phyloP scores from a whole-genome alignment of 768 basidiomycete genomes.

The Serendipita sp. region DNA sequence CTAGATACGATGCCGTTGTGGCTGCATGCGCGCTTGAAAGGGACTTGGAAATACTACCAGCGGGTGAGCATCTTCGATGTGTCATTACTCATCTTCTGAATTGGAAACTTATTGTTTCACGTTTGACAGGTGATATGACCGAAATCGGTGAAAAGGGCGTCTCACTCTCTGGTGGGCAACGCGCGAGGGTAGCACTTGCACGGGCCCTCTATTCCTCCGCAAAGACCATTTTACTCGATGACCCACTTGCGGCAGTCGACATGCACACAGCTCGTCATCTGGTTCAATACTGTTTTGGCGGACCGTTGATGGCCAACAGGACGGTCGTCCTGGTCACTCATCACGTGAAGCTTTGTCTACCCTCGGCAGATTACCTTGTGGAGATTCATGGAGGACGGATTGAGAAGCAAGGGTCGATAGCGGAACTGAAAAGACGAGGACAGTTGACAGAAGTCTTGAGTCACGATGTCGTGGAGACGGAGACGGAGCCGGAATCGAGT shows the following conservation, averaged over 20 bases:
- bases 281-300: constrained; percentile 44
- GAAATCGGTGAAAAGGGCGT: constrained; percentile 76
- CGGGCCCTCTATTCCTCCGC: constrained; percentile 64
- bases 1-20: constrained; percentile 50
- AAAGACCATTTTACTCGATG: constrained; percentile 44
- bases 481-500: constrained; percentile 12
- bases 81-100: background rate
- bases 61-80: constrained; percentile 34
- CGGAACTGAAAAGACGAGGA: constrained; percentile 30
- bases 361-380: constrained; percentile 50
- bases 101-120: no score
- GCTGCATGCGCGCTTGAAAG: constrained; percentile 59
- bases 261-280: constrained; percentile 65
- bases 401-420: constrained; percentile 33
- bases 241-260: constrained; percentile 64
- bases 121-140: constrained; percentile 13
- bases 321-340: constrained; percentile 78
- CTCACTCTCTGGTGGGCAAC: constrained; percentile 56
- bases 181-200: constrained; percentile 61
- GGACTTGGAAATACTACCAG: constrained; percentile 56
- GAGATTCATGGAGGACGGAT: constrained; percentile 38
- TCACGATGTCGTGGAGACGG: constrained; percentile 28
- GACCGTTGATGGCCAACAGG: constrained; percentile 42
- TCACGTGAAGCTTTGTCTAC: constrained; percentile 57
- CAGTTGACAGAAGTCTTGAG: constrained; percentile 32